Conservation (phyloP, 192 early-diverging fungal species). For the Spizellomyces punctatus region DNA sequence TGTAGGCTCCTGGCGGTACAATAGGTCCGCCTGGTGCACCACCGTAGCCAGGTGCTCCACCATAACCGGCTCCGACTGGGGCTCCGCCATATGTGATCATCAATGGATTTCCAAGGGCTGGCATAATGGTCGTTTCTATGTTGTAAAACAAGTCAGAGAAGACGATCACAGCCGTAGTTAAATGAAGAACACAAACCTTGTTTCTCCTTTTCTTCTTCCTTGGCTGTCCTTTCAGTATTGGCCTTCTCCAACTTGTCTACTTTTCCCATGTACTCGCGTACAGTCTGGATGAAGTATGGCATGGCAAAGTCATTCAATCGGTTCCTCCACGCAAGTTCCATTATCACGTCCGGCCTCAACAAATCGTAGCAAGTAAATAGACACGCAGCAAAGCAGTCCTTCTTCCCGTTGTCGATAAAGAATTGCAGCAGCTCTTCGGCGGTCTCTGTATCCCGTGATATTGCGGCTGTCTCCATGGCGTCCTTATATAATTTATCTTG, state of each 20-base stretch:
- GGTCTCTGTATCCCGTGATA: conserved; percentile 81
- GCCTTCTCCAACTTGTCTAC: conserved; percentile 64
- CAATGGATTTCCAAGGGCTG: conserved; percentile 71
- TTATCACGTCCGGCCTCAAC: conserved; percentile 87
- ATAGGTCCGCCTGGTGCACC: conserved; percentile 5
- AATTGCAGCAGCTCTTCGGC: conserved; percentile 94
- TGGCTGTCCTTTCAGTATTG: conserved; percentile 43
- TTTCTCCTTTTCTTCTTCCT: conserved; percentile 61
- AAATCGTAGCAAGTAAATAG: conserved; percentile 95
- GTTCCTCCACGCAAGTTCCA: conserved; percentile 93
- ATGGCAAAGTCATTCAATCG: conserved; percentile 91
- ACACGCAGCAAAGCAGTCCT: conserved; percentile 93
- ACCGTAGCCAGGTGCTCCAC: conserved; percentile 21
- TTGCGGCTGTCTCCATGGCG: conserved; percentile 97
- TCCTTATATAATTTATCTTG: conserved; percentile 98
- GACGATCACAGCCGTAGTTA: conserved; percentile 4
- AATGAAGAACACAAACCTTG: conserved; percentile 44
- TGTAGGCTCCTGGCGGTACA: conserved; percentile 24
- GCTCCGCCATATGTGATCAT: conserved; percentile 68
- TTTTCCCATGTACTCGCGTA: conserved; percentile 86
- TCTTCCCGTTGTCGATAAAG: conserved; percentile 90
- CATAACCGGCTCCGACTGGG: conserved; percentile 8
- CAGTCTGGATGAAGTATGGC: conserved; percentile 94
- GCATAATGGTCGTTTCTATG: conserved; percentile 59
- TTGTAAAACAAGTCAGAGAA: conserved; percentile 13